Evolutionary conservation across 176 grass and related monocot genomes (phyloP).

Genomic region (Triticum dicoccoides): DNA sequence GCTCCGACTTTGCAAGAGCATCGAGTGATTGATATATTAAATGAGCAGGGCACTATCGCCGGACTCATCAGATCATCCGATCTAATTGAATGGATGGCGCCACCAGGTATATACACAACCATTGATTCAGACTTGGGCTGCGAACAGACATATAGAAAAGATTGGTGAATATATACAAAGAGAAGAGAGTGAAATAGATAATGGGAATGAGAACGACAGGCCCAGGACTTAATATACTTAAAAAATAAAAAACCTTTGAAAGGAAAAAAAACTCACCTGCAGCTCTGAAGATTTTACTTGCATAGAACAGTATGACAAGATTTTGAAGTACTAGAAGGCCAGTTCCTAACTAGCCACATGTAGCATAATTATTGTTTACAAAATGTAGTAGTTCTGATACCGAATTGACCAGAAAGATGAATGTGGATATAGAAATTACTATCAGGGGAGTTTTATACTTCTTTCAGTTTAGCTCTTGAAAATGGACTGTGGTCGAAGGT

Average conservation of each 20-base stretch:
- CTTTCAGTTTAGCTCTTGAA: slow-evolving; percentile 31
- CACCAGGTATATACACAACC: too few species aligned
- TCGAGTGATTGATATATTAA: too few species aligned
- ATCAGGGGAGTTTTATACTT: slow-evolving; percentile 31
- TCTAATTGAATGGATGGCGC: too few species aligned
- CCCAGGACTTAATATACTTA: not conserved
- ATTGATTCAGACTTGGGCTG: too few species aligned
- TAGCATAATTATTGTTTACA: not conserved
- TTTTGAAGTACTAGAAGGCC: slow-evolving; percentile 74
- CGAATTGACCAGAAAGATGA: not conserved
- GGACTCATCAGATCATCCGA: too few species aligned
- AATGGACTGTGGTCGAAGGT: slow-evolving; percentile 42
- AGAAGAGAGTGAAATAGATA: too few species aligned
- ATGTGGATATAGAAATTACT: slow-evolving; percentile 35
- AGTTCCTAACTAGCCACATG: slow-evolving; percentile 13
- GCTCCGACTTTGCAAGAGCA: too few species aligned
- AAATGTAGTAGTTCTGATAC: not conserved
- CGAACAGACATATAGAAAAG: too few species aligned
- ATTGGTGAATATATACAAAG: too few species aligned
- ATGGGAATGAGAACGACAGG: too few species aligned
- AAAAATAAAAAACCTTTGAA: not conserved
- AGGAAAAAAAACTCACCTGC: slow-evolving; percentile 37
- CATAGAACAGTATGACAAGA: slow-evolving; percentile 62
- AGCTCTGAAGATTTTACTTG: slow-evolving; percentile 68
- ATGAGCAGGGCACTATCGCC: too few species aligned